Percentiles rank a stretch among this genome's conserved stretches.
These are phyloP conservation scores for Fusarium hainanense DNA, from an alignment of 2,329 filamentous ascomycete genomes.

Conservation along the genomic window DNA sequence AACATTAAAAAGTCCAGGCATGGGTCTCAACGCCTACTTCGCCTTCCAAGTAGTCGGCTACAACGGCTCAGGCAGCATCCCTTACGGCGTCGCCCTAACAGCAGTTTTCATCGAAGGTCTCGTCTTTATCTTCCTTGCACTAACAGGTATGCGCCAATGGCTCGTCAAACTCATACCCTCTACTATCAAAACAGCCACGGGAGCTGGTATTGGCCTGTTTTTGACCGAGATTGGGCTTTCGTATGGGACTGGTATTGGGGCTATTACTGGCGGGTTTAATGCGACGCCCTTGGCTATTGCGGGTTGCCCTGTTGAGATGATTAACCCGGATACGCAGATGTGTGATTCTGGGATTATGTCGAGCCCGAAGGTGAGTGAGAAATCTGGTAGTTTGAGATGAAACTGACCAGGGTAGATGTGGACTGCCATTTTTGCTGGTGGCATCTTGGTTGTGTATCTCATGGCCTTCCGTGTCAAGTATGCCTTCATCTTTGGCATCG, in stretches of 20 bases:
- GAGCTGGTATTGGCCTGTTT: slow-evolving; percentile 83
- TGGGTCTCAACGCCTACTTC: slow-evolving; percentile 81
- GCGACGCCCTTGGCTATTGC: slow-evolving; percentile 76
- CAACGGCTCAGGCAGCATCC: slow-evolving; percentile 76
- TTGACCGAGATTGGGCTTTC: slow-evolving; percentile 76
- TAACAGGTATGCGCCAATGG: slow-evolving; percentile 86
- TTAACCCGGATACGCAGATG: slow-evolving; percentile 29
- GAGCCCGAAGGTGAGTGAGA: slow-evolving; percentile 34
- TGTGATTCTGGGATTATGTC: slow-evolving; percentile 37
- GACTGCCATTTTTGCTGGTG: slow-evolving; percentile 84
- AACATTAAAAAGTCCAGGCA: slow-evolving; percentile 41
- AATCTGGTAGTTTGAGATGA: no score
- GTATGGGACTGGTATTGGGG: slow-evolving; percentile 80
- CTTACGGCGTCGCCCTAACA: slow-evolving; percentile 78
- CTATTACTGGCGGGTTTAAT: slow-evolving; percentile 69
- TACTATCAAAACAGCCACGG: slow-evolving; percentile 83
- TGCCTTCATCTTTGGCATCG: slow-evolving; percentile 81
- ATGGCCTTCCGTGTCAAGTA: slow-evolving; percentile 86
- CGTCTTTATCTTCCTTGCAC: slow-evolving; percentile 78
- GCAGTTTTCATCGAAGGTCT: slow-evolving; percentile 86
- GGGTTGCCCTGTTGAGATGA: slow-evolving; percentile 62
- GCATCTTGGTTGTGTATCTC: slow-evolving; percentile 77
- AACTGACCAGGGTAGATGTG: slow-evolving; percentile 61
- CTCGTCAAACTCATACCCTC: slow-evolving; percentile 80
- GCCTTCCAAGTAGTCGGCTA: slow-evolving; percentile 74